Evolutionary conservation across 1,139 yeast genomes (phyloP).

Genomic region (Suhomyces chickasaworum): DNA sequence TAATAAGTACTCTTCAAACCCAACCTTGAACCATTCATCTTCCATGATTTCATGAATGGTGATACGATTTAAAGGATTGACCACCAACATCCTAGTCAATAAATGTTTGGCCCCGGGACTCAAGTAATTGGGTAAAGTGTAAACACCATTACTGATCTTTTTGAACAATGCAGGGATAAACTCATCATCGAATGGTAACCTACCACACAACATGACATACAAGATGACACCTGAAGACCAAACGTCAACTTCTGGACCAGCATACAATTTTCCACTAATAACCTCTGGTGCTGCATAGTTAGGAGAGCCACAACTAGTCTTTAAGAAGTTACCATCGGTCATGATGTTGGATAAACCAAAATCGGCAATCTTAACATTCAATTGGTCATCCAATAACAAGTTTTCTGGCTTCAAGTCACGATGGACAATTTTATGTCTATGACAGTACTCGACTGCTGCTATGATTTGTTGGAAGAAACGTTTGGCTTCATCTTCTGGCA

Average conservation of each 20-base stretch:
- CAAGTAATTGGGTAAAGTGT: slow-evolving; percentile 86
- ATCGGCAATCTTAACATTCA: slow-evolving; percentile 95
- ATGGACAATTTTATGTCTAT: slow-evolving; percentile 95
- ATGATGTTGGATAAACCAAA: slow-evolving; percentile 93
- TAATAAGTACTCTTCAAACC: slow-evolving; percentile 77
- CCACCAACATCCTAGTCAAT: slow-evolving; percentile 91
- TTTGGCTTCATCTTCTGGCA: slow-evolving; percentile 93
- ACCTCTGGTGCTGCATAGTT: slow-evolving; percentile 99
- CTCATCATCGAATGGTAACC: slow-evolving; percentile 97
- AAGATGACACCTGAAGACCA: slow-evolving; percentile 98
- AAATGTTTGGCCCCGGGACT: slow-evolving; percentile 86
- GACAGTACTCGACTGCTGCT: slow-evolving; percentile 98
- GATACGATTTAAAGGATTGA: slow-evolving; percentile 92
- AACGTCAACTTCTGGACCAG: slow-evolving; percentile 98
- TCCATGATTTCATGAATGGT: slow-evolving; percentile 93
- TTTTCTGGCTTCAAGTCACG: slow-evolving; percentile 96
- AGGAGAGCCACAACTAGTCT: slow-evolving; percentile 96
- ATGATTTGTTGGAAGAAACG: slow-evolving; percentile 96
- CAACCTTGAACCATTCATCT: slow-evolving; percentile 92
- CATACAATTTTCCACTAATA: slow-evolving; percentile 91
- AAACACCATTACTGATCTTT: slow-evolving; percentile 93
- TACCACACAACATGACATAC: slow-evolving; percentile 95
- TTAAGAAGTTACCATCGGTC: slow-evolving; percentile 97
- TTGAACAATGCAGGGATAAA: slow-evolving; percentile 95
- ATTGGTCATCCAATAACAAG: slow-evolving; percentile 81